phyloP scores from a whole-genome alignment of 2,329 filamentous ascomycete genomes.

The Colletotrichum noveboracense region DNA sequence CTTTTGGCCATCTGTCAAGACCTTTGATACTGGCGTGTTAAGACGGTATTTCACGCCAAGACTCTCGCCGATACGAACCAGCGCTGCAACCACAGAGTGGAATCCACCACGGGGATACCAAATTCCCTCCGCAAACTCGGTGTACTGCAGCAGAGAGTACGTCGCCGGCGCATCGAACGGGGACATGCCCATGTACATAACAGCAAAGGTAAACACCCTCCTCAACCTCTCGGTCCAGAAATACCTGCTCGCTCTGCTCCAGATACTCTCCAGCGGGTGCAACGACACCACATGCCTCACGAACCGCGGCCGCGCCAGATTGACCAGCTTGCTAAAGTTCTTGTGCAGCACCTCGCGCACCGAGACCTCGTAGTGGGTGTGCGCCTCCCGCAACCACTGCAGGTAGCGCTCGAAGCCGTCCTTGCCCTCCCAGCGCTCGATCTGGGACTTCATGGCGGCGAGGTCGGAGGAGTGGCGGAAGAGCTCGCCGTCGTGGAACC shows the following conservation, averaged over 20 bases:
- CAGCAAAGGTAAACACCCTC: conserved; percentile 77
- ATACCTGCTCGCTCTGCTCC: conserved; percentile 67
- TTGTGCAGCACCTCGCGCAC: conserved; percentile 68
- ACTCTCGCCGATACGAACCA: conserved; percentile 67
- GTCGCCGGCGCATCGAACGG: conserved; percentile 79
- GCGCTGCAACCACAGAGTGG: conserved; percentile 66
- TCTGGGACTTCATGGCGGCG: conserved; percentile 71
- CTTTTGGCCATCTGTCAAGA: conserved; percentile 59
- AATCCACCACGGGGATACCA: conserved; percentile 79
- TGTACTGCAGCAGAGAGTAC: conserved; percentile 76
- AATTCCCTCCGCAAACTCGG: conserved; percentile 77
- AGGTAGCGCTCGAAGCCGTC: conserved; percentile 75
- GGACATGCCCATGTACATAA: conserved; percentile 85
- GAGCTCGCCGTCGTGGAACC: conserved; percentile 70
- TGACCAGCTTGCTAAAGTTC: conserved; percentile 68
- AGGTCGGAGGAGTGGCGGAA: conserved; percentile 73
- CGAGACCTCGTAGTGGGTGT: conserved; percentile 73
- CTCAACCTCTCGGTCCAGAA: conserved; percentile 73
- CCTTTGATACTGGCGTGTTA: conserved; percentile 58
- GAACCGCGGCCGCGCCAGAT: conserved; percentile 64
- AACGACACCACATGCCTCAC: conserved; percentile 62
- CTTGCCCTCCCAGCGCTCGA: conserved; percentile 76
- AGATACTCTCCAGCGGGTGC: conserved; percentile 76
- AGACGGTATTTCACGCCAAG: conserved; percentile 68
- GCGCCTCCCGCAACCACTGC: conserved; percentile 68